Base-by-base conservation (phyloP, 257 asterid genomes). In the Haberlea rhodopensis region DNA sequence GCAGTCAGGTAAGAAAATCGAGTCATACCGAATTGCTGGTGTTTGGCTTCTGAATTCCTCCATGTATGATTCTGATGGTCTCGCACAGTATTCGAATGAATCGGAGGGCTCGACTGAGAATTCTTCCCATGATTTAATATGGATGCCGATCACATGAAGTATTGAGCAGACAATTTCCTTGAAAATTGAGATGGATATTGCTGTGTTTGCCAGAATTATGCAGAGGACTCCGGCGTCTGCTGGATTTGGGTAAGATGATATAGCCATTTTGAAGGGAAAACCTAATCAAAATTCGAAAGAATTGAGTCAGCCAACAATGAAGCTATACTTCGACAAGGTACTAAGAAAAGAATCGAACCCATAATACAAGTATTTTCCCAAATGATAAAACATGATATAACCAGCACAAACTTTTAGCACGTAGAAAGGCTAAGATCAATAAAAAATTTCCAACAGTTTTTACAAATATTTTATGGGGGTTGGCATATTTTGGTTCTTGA, bases 191-290 rank as follows among this genome's bases (percentile, higher is more conserved):
- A n/a, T n/a, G n/a, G n/a, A n/a, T n/a, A n/a, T n/a, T n/a, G 87
- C 96, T 0, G 98, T 88, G 81, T 91, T 86, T 9, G 86, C 91
- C 31, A 91, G 81, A 40, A 91, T 83, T 53, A 91, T 81, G 32
- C 94, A 91, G 62, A 91, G 87, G 24, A 86, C 88, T 22, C 98
- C 98, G 0, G 88, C 96, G 43, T 91, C 98, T 1, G 94, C 83
- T 55, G 96, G 95, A 69, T 84, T 66, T 2, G 90, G 85, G 61
- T 91, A 91, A 40, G 94, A 82, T 4, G 95, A 86, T 26, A 91
- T 87, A 34, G 96, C 96, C 98, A 91, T 91, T 53, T 52, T 49
- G 43, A 31, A n/a, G 28, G 68, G 21, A 29, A 54, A 66, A 74
- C 63, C 88, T 81, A 72, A 34, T 20, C 15, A 75, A 53, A 60